phyloP scores from a whole-genome alignment of 257 asterid species.

The Plantago elongata region DNA sequence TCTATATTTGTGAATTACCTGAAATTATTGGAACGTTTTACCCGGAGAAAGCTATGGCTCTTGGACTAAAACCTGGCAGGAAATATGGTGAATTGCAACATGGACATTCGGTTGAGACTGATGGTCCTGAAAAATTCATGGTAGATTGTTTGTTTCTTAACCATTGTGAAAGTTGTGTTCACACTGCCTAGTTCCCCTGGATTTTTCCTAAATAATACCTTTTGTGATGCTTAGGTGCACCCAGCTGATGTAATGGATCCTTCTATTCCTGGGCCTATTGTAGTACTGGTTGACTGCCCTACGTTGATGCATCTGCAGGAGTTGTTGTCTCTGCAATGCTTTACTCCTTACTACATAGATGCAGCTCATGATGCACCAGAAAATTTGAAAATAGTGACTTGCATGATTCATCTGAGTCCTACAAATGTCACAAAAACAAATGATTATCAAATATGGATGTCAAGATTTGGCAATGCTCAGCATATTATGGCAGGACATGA shows the following conservation, averaged over 20 bases:
- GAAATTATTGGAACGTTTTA: constrained; percentile 92
- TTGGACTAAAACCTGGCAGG: constrained; percentile 85
- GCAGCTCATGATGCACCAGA: constrained; percentile 32
- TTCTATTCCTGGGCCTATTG: constrained; percentile 85
- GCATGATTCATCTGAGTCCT: constrained; percentile 82
- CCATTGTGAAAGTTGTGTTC: constrained; percentile 4
- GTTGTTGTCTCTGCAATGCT: constrained; percentile 42
- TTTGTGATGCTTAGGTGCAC: constrained; percentile 54
- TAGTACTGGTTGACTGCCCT: constrained; percentile 87
- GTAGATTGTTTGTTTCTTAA: constrained; percentile 31
- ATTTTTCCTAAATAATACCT: constrained; percentile 12
- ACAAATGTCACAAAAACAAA: constrained; percentile 40
- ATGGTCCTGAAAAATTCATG: constrained; percentile 63
- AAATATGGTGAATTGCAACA: constrained; percentile 79
- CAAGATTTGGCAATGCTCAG: constrained; percentile 74
- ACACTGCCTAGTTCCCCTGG: not conserved
- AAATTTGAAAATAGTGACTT: constrained; percentile 63
- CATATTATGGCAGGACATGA: constrained; percentile 99
- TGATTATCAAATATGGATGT: constrained; percentile 78
- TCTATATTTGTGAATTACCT: constrained; percentile 80
- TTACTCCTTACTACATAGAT: constrained; percentile 50
- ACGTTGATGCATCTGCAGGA: constrained; percentile 56
- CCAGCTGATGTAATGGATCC: constrained; percentile 90
- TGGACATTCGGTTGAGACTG: constrained; percentile 81
- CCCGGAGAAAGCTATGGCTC: constrained; percentile 66